phyloP scores from a whole-genome alignment of 768 basidiomycete genomes.

The Gymnopilus dilepis region DNA sequence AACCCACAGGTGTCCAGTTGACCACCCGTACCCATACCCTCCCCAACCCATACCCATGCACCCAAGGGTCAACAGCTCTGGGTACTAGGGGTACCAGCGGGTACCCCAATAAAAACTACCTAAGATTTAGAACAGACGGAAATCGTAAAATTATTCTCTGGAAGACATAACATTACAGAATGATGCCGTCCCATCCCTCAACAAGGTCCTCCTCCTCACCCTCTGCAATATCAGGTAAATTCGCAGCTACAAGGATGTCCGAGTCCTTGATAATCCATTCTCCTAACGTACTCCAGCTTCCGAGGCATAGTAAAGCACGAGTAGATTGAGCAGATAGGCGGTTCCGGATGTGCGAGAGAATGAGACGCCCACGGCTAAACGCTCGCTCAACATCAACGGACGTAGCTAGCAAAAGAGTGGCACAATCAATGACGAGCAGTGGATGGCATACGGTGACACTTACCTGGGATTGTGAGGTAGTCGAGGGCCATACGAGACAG shows the following conservation, averaged over 20 bases:
- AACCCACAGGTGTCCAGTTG: neutral
- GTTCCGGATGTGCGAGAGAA: constrained; percentile 33
- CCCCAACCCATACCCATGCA: neutral
- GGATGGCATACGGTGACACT: too few relatives aligned
- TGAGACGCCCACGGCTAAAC: constrained; percentile 33
- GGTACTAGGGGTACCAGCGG: neutral
- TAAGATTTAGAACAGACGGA: neutral
- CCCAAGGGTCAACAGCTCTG: neutral
- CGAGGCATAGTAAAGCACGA: constrained; percentile 38
- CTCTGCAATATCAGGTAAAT: constrained; percentile 19
- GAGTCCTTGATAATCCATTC: constrained; percentile 30
- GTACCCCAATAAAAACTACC: neutral
- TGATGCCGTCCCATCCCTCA: constrained; percentile 13
- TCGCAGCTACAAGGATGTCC: constrained; percentile 26
- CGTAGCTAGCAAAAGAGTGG: constrained; percentile 31
- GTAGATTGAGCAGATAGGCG: constrained; percentile 32
- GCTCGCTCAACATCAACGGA: constrained; percentile 36
- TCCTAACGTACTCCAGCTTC: constrained; percentile 37
- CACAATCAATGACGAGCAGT: too few relatives aligned
- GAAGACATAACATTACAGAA: neutral
- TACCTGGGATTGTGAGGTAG: constrained; percentile 37
- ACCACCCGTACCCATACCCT: neutral
- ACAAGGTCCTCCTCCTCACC: constrained; percentile 27
- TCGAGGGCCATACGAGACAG: constrained; percentile 40
- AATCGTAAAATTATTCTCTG: neutral